These are phyloP conservation scores for Rhodamnia rubescens DNA, from an alignment of 345 rosid genomes.

Conservation along the genomic window DNA sequence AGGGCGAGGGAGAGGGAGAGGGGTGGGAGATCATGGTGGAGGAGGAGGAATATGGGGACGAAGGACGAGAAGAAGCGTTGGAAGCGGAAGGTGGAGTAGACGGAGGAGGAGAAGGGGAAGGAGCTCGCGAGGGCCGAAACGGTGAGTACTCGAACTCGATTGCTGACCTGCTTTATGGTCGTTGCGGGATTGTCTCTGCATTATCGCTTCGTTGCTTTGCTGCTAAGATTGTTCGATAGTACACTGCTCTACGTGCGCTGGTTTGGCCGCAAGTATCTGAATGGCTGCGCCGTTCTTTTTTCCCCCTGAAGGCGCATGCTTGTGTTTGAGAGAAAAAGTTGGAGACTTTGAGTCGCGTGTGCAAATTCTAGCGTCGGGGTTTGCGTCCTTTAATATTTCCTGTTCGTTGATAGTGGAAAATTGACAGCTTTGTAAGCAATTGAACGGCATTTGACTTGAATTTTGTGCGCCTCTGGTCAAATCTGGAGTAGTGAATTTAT, in stretches of 20 bases:
- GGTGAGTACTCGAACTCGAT: not conserved
- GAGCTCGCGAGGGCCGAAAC: not conserved
- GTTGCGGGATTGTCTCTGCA: not conserved
- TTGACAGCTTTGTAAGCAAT: not conserved
- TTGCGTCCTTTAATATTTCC: not conserved
- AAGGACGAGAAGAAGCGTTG: not conserved
- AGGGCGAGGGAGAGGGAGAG: not conserved
- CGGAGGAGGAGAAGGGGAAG: not conserved
- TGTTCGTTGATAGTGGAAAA: not conserved
- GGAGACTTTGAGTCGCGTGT: not conserved
- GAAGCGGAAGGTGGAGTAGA: not conserved
- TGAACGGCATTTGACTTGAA: not conserved
- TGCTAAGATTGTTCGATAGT: not conserved
- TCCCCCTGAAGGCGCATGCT: not conserved
- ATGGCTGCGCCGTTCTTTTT: not conserved
- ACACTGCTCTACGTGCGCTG: not conserved
- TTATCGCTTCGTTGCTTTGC: not conserved
- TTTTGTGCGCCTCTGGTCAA: not conserved
- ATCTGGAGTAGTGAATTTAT: not conserved
- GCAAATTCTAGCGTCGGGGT: not conserved
- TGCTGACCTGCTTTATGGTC: not conserved
- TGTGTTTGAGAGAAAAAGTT: not conserved
- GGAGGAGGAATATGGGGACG: not conserved
- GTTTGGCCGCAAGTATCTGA: not conserved
- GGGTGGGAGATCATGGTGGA: not conserved